These are phyloP conservation scores for Aquilaria yunnanensis DNA, from an alignment of 345 rosid species.

Conservation along the genomic window DNA sequence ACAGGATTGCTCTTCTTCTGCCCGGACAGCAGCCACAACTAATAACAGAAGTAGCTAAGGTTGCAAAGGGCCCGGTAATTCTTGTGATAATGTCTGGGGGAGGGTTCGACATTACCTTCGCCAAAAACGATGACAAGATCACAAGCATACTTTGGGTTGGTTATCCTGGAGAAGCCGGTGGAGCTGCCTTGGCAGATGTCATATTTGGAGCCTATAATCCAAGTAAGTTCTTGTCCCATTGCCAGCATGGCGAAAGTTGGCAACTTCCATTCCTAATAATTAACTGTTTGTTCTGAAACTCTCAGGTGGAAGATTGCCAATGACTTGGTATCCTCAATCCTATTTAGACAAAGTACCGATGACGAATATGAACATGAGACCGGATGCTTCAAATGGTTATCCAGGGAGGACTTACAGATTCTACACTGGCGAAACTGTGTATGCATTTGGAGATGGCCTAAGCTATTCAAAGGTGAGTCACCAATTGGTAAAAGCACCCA, in stretches of 20 bases:
- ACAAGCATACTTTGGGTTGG: slow-evolving; percentile 88
- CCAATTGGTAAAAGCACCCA: slow-evolving; percentile 50
- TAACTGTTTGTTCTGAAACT: background rate
- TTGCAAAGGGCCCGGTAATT: slow-evolving; percentile 72
- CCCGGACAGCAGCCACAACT: slow-evolving; percentile 75
- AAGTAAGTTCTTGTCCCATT: slow-evolving; percentile 33
- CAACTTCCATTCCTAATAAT: background rate
- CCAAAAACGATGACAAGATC: slow-evolving; percentile 53
- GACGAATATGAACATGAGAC: slow-evolving; percentile 98
- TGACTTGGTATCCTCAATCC: slow-evolving; percentile 97
- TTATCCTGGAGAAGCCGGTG: slow-evolving; percentile 93
- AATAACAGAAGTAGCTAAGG: slow-evolving; percentile 59
- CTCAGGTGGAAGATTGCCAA: slow-evolving; percentile 81
- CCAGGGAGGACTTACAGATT: slow-evolving; percentile 89
- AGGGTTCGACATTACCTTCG: slow-evolving; percentile 72
- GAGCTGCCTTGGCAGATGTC: slow-evolving; percentile 85
- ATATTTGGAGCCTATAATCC: slow-evolving; percentile 77
- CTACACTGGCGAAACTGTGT: slow-evolving; percentile 83
- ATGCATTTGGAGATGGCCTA: slow-evolving; percentile 79
- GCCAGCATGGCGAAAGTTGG: too few species aligned
- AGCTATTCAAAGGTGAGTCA: slow-evolving; percentile 55
- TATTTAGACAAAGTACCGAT: slow-evolving; percentile 67
- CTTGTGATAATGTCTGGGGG: slow-evolving; percentile 98
- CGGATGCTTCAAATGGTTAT: slow-evolving; percentile 61
- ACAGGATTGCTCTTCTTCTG: slow-evolving; percentile 54